Conservation (phyloP, 2,329 filamentous ascomycete genomes). For the Xylaria sp. region DNA sequence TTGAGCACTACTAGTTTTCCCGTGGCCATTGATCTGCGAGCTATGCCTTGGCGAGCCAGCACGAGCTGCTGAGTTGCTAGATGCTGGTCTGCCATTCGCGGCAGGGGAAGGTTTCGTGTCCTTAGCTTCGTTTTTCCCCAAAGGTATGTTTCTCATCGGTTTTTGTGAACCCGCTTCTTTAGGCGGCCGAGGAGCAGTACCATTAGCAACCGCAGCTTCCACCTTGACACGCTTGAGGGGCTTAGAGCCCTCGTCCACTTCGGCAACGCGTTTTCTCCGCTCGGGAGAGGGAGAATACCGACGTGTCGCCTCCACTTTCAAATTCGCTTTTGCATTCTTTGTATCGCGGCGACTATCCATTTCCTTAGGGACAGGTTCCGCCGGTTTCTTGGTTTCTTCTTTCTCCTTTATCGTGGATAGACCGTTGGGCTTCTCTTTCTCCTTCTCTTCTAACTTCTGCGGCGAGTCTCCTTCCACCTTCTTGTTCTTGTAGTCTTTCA, state of each 20-base stretch:
- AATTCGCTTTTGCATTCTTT: constrained; percentile 39
- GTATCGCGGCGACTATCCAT: constrained; percentile 42
- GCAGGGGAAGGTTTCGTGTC: constrained; percentile 40
- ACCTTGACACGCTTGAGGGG: constrained; percentile 59
- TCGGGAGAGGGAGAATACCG: constrained; percentile 55
- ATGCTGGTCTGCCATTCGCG: constrained; percentile 43
- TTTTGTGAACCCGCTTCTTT: constrained; percentile 43
- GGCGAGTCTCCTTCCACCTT: constrained; percentile 51
- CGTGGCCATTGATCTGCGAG: constrained; percentile 57
- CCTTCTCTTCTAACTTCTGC: constrained; percentile 38
- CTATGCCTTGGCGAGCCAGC: constrained; percentile 52
- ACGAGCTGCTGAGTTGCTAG: constrained; percentile 38
- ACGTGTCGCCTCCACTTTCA: constrained; percentile 45
- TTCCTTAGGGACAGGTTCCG: constrained; percentile 38
- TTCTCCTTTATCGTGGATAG: constrained; percentile 41
- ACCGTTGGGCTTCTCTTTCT: constrained; percentile 39
- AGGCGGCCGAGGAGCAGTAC: constrained; percentile 32
- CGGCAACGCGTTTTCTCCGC: constrained; percentile 58
- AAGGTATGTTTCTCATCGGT: constrained; percentile 15
- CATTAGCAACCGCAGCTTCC: constrained; percentile 48
- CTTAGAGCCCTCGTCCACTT: constrained; percentile 56
- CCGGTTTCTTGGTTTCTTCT: constrained; percentile 45
- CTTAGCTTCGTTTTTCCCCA: constrained; percentile 42
- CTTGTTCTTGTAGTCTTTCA: constrained; percentile 69
- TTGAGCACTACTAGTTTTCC: constrained; percentile 49